Evolutionary conservation across 2,329 filamentous ascomycete species (phyloP), one percentile per base, ranked within the genome.

Genomic region (Exophiala calicioides): DNA sequence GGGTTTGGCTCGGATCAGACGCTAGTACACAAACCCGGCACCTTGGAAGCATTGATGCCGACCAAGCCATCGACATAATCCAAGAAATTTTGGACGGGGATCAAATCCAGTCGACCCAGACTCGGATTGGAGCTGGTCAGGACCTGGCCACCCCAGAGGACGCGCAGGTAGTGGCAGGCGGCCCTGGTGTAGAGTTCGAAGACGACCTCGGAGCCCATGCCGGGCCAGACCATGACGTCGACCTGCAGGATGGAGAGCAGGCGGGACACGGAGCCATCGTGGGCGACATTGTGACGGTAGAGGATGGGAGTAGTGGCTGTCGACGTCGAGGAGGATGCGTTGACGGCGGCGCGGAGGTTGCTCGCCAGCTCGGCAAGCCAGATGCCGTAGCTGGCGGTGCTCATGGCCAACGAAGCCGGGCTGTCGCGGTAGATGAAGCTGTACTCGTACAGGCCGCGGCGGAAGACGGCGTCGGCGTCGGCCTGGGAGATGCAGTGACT

Each of bases 391-490:
- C 77, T 78, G 0, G 75, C 76, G 0, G 73, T 71, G 26, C 81
- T 81, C 0, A 84, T 82, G 1, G 73, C 72, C 0, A 94, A 75
- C 1, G 83, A 84, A 12, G 74, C 64, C 0, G 76, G 69, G 0
- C 80, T 72, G 57, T 86, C 85, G 44, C 88, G 85, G 66, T 89
- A 89, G 43, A 89, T 79, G 60, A 84, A 85, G 10, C 78, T 83
- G 69, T 93, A 93, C 65, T 93, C 88, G 74, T 86, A 91, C 57
- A 90, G 76, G 0, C 87, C 88, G 0, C 90, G 66, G 5, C 88
- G 78, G 64, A 89, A 91, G 5, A 90, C 86, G 1, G 77, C 68
- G 47, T 91, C 74, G 2, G 86, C 83, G 32, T 82, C 70, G 0
- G 68, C 65, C 57, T 82, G 80, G 2, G 77, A 77, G 30, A 90